A percentile compares a stretch with the other conserved stretches of the same genome.
These are phyloP conservation scores for Pseudogymnoascus sp. DNA, from an alignment of 2,329 filamentous ascomycete genomes.

Conservation along the genomic window DNA sequence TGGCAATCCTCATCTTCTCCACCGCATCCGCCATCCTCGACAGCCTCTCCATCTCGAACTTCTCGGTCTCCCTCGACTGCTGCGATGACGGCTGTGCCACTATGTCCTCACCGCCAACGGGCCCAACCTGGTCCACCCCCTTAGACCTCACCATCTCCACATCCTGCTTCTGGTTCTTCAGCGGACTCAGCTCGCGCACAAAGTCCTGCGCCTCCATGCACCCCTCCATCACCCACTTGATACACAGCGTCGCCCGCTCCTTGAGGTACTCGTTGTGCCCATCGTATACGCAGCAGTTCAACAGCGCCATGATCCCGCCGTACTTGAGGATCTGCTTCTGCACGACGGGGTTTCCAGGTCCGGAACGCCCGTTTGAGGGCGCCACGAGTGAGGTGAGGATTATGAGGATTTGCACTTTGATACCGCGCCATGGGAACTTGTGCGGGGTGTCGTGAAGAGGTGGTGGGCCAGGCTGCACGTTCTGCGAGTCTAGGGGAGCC, in stretches of 20 bases:
- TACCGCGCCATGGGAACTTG: conserved; percentile 59
- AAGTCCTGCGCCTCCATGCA: conserved; percentile 65
- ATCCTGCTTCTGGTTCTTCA: conserved; percentile 7
- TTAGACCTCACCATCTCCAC: conserved; percentile 4
- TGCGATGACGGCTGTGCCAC: background rate
- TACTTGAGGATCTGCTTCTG: conserved; percentile 81
- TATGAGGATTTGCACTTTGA: conserved; percentile 87
- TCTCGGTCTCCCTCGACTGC: background rate
- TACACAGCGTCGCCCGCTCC: conserved; percentile 78
- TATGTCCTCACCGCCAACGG: background rate
- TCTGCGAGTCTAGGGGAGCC: conserved; percentile 4
- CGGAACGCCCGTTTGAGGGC: conserved; percentile 57
- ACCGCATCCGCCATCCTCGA: conserved; percentile 6
- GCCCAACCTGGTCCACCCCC: background rate
- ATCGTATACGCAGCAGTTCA: conserved; percentile 86
- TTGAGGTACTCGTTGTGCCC: conserved; percentile 91
- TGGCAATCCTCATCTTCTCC: conserved; percentile 7
- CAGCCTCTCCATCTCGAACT: background rate
- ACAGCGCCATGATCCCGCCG: conserved; percentile 76
- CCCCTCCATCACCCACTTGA: conserved; percentile 75
- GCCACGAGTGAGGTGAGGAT: conserved; percentile 85
- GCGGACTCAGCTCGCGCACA: conserved; percentile 44
- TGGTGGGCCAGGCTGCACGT: conserved; percentile 35
- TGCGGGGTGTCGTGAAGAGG: conserved; percentile 55
- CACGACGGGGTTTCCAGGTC: conserved; percentile 61